Conservation (phyloP, 805 yeast genomes). For the Saccharomycopsis selenospora region DNA sequence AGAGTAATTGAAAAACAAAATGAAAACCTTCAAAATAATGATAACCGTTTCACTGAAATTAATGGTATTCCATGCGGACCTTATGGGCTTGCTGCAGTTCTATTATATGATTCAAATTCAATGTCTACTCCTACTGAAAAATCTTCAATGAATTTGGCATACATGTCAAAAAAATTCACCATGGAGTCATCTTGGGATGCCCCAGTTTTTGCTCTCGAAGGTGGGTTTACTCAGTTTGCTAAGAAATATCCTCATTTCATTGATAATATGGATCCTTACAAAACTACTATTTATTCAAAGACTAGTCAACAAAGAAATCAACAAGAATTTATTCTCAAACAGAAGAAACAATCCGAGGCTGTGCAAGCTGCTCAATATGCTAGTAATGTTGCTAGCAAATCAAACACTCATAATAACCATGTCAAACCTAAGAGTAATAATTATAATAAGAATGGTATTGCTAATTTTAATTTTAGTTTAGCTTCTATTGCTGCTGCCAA, state of each 20-base stretch:
- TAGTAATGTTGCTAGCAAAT: not conserved
- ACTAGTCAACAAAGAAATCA: slow-evolving; percentile 2
- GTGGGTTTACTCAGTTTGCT: slow-evolving; percentile 35
- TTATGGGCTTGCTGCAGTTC: slow-evolving; percentile 34
- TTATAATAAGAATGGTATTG: too few relatives aligned
- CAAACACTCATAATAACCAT: not conserved
- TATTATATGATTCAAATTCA: slow-evolving; percentile 43
- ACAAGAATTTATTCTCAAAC: not conserved
- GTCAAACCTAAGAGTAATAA: not conserved
- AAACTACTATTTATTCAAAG: slow-evolving; percentile 14
- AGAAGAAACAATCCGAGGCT: not conserved
- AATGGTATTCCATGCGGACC: slow-evolving; percentile 24
- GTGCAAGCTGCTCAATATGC: not conserved
- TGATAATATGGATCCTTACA: slow-evolving; percentile 20
- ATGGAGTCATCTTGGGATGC: slow-evolving; percentile 34
- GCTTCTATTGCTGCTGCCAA: too few relatives aligned
- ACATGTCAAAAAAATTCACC: slow-evolving; percentile 42
- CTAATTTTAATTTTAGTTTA: not conserved
- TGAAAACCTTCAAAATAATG: slow-evolving; percentile 17
- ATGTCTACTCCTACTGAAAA: not conserved
- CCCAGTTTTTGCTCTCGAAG: slow-evolving; percentile 36
- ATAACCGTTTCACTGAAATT: slow-evolving; percentile 8
- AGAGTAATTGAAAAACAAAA: slow-evolving; percentile 28
- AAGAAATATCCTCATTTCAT: slow-evolving; percentile 25
- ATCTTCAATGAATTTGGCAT: slow-evolving; percentile 35